phyloP scores from a whole-genome alignment of 805 yeast genomes.

The Metschnikowia henanensis region DNA sequence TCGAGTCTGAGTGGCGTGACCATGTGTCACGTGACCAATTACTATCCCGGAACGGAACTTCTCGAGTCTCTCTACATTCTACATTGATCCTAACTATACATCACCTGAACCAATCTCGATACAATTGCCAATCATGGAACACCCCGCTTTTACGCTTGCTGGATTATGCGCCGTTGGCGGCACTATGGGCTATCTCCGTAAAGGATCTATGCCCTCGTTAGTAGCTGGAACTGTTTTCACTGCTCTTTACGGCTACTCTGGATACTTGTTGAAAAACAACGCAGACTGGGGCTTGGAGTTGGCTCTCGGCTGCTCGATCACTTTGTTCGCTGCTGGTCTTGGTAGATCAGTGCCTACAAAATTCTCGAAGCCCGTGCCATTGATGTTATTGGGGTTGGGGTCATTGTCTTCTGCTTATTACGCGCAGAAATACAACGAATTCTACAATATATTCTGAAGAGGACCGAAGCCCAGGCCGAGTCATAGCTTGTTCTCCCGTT shows the following conservation, averaged over 20 bases:
- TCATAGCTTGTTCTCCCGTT: no score
- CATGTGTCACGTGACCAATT: no score
- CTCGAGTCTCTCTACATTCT: no score
- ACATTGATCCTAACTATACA: no score
- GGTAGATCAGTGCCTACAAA: slow-evolving; percentile 61
- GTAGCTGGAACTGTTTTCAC: slow-evolving; percentile 71
- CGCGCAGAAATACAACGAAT: slow-evolving; percentile 71
- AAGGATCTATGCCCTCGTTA: slow-evolving; percentile 77
- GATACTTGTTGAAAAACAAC: slow-evolving; percentile 71
- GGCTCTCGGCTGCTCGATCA: slow-evolving; percentile 69
- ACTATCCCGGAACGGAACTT: no score
- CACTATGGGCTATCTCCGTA: slow-evolving; percentile 61
- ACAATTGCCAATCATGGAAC: slow-evolving; percentile 51
- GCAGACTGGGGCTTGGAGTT: slow-evolving; percentile 79
- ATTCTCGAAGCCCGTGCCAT: slow-evolving; percentile 75
- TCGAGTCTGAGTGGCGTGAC: no score
- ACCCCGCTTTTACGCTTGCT: slow-evolving; percentile 72
- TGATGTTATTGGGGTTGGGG: slow-evolving; percentile 64
- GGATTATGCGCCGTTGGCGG: slow-evolving; percentile 73
- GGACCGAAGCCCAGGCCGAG: no score
- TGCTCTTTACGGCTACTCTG: slow-evolving; percentile 62
- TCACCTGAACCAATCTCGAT: no score
- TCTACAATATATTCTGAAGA: slow-evolving; percentile 46
- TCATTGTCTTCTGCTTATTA: slow-evolving; percentile 65
- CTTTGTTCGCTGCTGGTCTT: slow-evolving; percentile 71